Percentiles rank a stretch among this genome's conserved stretches.
Conservation (phyloP, 768 basidiomycete genomes). For the Hemileccinum impolitum region DNA sequence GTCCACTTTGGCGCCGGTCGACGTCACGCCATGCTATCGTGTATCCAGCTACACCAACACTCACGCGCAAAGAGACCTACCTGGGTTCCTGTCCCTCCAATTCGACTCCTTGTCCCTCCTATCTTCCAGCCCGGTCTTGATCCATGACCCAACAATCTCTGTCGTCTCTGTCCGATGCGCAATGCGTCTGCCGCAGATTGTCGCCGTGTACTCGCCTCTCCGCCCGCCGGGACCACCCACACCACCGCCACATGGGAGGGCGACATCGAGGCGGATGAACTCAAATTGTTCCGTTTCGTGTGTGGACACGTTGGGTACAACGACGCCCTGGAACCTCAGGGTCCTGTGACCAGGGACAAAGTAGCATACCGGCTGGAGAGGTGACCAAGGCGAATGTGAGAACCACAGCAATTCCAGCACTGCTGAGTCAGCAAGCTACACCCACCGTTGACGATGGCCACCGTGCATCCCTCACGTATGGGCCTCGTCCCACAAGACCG, state of each 20-base stretch:
- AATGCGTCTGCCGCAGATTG: constrained; percentile 96
- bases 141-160: constrained; percentile 82
- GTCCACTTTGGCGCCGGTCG: constrained; percentile 87
- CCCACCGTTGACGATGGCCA: constrained; percentile 47
- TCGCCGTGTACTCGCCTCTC: constrained; percentile 80
- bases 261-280: constrained; percentile 84
- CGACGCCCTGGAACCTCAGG: constrained; percentile 88
- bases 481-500: constrained; percentile 54
- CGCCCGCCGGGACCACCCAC: constrained; percentile 39
- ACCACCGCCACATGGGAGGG: constrained; percentile 49
- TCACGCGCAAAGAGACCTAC: constrained; percentile 38
- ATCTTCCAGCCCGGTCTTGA: constrained; percentile 64
- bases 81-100: constrained; percentile 85
- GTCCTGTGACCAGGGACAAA: no score
- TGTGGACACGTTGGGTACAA: constrained; percentile 89
- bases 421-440: constrained; percentile 18
- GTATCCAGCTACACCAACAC: neutral
- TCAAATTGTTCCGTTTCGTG: constrained; percentile 96
- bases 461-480: constrained; percentile 71
- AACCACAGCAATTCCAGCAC: no score
- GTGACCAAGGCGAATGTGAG: no score
- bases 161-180: constrained; percentile 88
- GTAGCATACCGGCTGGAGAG: no score
- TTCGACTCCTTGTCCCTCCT: constrained; percentile 51
- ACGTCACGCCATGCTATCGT: constrained; percentile 83